Evolutionary conservation across 2,329 filamentous ascomycete genomes (phyloP).

Genomic region (Cordyceps pruinosa): DNA sequence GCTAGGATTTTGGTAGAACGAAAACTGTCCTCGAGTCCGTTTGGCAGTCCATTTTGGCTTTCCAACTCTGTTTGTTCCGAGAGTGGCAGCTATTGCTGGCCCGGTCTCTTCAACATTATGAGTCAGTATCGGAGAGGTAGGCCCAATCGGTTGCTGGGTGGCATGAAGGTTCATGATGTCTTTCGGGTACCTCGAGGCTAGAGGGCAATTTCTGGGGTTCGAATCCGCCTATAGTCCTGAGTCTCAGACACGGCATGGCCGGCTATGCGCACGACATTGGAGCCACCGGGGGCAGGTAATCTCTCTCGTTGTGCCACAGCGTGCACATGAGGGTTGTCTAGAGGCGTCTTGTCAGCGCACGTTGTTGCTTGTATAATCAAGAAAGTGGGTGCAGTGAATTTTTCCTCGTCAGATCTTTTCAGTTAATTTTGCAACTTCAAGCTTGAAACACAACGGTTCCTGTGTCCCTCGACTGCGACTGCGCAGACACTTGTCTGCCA

Average conservation of each 20-base stretch:
- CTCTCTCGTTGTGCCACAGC: not conserved
- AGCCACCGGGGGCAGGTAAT: not conserved
- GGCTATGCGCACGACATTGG: not conserved
- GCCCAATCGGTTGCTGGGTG: not conserved
- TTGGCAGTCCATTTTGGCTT: not conserved
- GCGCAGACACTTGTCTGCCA: constrained; percentile 37
- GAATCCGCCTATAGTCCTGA: not conserved
- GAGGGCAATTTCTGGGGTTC: not conserved
- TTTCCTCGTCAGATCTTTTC: constrained; percentile 64
- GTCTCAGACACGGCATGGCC: not conserved
- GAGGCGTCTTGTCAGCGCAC: not conserved
- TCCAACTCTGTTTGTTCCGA: not conserved
- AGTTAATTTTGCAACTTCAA: constrained; percentile 51
- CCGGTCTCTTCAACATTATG: not conserved
- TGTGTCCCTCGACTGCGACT: constrained; percentile 11
- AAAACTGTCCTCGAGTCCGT: constrained; percentile 1
- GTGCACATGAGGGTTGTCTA: not conserved
- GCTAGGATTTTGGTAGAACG: not conserved
- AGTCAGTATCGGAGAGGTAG: not conserved
- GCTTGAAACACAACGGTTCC: constrained; percentile 45
- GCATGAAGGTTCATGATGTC: not conserved
- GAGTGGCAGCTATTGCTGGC: not conserved
- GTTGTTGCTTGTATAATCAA: not conserved
- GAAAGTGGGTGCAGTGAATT: not conserved
- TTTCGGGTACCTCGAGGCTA: not conserved